Evolutionary conservation across 2,329 filamentous ascomycete species (phyloP), one percentile per base, ranked within the genome.

Genomic region (Magnaporthales sp.): DNA sequence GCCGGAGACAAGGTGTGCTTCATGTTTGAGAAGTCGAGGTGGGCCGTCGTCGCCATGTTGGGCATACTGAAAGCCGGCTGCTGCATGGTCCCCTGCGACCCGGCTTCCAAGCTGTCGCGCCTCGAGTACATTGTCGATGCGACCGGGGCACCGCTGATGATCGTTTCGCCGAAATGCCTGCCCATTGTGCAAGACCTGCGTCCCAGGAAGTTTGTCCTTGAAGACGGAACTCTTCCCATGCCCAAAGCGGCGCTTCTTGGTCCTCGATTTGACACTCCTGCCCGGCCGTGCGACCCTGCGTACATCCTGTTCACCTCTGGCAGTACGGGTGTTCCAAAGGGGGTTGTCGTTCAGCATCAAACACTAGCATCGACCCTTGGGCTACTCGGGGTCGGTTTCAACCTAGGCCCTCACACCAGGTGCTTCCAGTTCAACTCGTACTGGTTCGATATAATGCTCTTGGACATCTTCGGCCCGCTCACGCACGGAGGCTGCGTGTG

Each of bases 321-420:
- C 54, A 87, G 84, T n/a, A 87, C 85, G 0, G 84, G 84, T 7
- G 79, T 78, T 24, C 84, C 84, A 1, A 87, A 87, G 71, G 85
- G 85, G 1, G 30, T n/a, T 1, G 62, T 64, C 19, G 27, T 19
- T 24, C 31, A 54, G 32, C 62, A 64, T 19, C n/a, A n/a, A n/a
- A 8, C 30, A 5, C 24, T 64, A 5, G 81, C 2, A 78, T 15
- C 62, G 15, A 27, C 58, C 8, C 13, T 29, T 7, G 58, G 26
- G 13, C n/a, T 1, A 19, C 22, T 26, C 60, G 60, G 26, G 24
- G 77, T 0, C 71, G 71, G 0, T 71, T 76, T 1, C 84, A 9
- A 9, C 30, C 30, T 31, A 9, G 30, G 30, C 5, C 30, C 30
- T 9, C 30, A 31, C 30, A 65, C 38, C 7, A 46, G 63, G 15